Base-by-base conservation (phyloP, 257 asterid genomes). In the Linderniella brevidens region DNA sequence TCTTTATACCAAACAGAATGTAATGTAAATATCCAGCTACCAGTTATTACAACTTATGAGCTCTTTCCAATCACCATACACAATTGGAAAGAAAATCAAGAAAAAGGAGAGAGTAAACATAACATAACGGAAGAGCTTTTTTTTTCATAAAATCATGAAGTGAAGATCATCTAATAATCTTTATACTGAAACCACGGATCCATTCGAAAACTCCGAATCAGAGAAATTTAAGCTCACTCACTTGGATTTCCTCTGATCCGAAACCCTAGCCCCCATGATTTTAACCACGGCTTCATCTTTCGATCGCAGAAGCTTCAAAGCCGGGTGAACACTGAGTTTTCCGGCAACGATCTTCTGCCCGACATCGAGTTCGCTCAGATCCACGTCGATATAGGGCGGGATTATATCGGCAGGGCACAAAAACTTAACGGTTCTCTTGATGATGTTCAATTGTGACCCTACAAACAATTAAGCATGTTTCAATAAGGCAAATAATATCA, bases 321-420 rank as follows among this genome's bases (percentile, higher is more conserved):
- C 93, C 8, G 99, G 93, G 68, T 90, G 99, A 35, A 90, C 93
- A 8, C 69, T 82, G 46, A 90, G 88, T 50, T 85, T 68, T 1
- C 93, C 80, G 29, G 84, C 82, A 25, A 73, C 60, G 36, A 90
- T 56, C 72, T 86, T 85, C 66, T 79, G 80, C 43, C 93, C 88
- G 3, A 79, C 92, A 37, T 90, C 99, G 60, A 82, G 67, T 61
- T 79, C 93, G 29, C 96, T 85, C 57, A 90, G 56, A 64, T 90
- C 94, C 32, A 90, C 90, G 3, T 90, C 96, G 15, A 85, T 90
- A 57, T 58, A 85, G 0, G 96, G 94, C 18, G 96, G 99, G 47
- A 90, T 57, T 13, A 86, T 56, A 64, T 85, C 99, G 0, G 96
- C 84, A 4, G 99, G 96, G 43, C 99, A 90, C 4, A 81, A 66